phyloP scores from a whole-genome alignment of 2,329 filamentous ascomycete genomes.

The Claviceps digitariae region DNA sequence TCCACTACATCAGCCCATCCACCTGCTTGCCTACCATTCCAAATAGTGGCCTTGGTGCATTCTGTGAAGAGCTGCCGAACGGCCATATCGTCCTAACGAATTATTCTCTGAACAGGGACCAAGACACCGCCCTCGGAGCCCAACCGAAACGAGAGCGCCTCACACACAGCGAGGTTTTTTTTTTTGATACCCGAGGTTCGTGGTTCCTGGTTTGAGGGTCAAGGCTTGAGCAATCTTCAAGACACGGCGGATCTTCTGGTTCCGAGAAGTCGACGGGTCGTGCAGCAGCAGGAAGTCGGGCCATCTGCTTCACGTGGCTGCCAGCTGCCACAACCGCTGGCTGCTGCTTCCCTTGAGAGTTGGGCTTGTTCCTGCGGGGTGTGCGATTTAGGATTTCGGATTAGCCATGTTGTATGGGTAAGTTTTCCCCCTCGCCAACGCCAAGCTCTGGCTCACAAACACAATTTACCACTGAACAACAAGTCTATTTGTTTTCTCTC shows the following conservation, averaged over 20 bases:
- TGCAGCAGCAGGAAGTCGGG: background rate
- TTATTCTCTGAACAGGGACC: conserved; percentile 13
- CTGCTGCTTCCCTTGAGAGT: conserved; percentile 6
- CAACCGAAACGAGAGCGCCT: conserved; percentile 12
- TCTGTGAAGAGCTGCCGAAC: background rate
- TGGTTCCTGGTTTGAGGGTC: too few relatives aligned
- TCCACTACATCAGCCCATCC: background rate
- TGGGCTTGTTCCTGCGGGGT: conserved; percentile 12
- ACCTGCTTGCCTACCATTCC: background rate
- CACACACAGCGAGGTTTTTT: background rate
- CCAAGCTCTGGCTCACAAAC: background rate
- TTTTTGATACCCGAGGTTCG: background rate
- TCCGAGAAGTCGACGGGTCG: background rate
- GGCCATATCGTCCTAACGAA: background rate
- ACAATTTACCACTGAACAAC: background rate
- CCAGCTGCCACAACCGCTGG: conserved; percentile 1
- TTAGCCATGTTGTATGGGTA: conserved; percentile 25
- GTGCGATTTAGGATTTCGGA: conserved; percentile 5
- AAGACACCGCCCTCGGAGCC: conserved; percentile 11
- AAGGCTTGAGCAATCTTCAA: background rate
- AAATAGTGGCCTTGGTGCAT: background rate
- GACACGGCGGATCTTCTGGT: background rate
- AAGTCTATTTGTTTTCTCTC: background rate
- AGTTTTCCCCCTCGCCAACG: conserved; percentile 13
- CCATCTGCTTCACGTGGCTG: background rate